Evolutionary conservation across 768 basidiomycete species (phyloP).

Genomic region (Rhizopogon sp.): DNA sequence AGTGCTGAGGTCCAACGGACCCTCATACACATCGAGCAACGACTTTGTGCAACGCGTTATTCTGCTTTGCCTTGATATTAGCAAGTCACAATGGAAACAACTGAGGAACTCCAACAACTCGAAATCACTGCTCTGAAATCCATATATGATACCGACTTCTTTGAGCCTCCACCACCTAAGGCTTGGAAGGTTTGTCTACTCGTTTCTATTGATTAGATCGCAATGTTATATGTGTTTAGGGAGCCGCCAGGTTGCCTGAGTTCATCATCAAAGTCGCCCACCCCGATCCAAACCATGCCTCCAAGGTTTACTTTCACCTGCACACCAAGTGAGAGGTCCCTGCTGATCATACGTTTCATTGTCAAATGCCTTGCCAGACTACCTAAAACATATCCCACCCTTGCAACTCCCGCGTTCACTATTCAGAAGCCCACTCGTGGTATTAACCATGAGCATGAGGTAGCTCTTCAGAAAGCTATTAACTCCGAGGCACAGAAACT

Average conservation of each 20-base stretch:
- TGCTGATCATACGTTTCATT: background rate
- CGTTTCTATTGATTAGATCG: constrained; percentile 2
- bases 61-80: constrained; percentile 6
- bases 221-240: constrained; percentile 33
- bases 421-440: constrained; percentile 63
- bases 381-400: constrained; percentile 77
- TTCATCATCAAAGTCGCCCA: constrained; percentile 72
- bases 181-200: constrained; percentile 67
- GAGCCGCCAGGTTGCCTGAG: constrained; percentile 64
- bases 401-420: constrained; percentile 63
- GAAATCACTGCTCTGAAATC: constrained; percentile 79
- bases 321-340: constrained; percentile 56
- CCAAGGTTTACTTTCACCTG: constrained; percentile 60
- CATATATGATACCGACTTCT: constrained; percentile 77
- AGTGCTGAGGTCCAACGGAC: constrained; percentile 64
- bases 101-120: constrained; percentile 58
- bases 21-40: constrained; percentile 56
- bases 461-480: constrained; percentile 53
- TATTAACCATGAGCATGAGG: constrained; percentile 50
- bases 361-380: constrained; percentile 39
- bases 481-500: constrained; percentile 60
- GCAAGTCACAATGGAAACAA: constrained; percentile 54
- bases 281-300: constrained; percentile 50
- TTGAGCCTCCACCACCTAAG: constrained; percentile 67
- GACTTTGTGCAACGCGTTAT: constrained; percentile 25